These are phyloP conservation scores for Beauveria varroae DNA, from an alignment of 2,329 filamentous ascomycete genomes.

Conservation along the genomic window DNA sequence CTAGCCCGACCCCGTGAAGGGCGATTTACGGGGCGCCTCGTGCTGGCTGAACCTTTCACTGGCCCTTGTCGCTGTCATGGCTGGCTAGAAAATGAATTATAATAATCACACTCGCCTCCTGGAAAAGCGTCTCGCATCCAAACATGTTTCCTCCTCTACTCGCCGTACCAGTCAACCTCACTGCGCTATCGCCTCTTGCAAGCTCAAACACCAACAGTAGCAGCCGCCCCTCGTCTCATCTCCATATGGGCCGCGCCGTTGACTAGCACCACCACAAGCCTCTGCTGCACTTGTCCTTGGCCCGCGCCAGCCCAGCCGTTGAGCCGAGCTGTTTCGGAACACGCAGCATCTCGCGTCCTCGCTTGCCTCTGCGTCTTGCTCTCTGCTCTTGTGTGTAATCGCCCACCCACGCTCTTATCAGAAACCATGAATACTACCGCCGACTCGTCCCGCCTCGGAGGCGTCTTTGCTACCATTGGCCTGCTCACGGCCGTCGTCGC, in stretches of 20 bases:
- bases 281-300: background rate
- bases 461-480: constrained; percentile 15
- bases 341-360: background rate
- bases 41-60: too few relatives aligned
- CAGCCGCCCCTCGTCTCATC: constrained; percentile 4
- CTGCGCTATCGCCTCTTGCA: background rate
- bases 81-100: too few relatives aligned
- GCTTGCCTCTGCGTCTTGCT: background rate
- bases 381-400: background rate
- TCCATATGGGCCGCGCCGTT: background rate
- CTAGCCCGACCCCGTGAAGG: too few relatives aligned
- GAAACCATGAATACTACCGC: background rate
- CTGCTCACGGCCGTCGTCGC: constrained; percentile 14
- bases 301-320: background rate
- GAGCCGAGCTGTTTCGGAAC: constrained; percentile 1
- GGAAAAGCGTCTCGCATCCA: background rate
- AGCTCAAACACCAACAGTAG: constrained; percentile 1
- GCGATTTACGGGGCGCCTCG: too few relatives aligned
- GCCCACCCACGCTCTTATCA: background rate
- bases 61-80: too few relatives aligned
- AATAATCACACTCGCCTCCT: too few relatives aligned
- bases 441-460: background rate
- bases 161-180: background rate
- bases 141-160: background rate
- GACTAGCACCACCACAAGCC: background rate